These are phyloP conservation scores for Penicillium sp. DNA, from an alignment of 2,329 filamentous ascomycete genomes.

Conservation along the genomic window DNA sequence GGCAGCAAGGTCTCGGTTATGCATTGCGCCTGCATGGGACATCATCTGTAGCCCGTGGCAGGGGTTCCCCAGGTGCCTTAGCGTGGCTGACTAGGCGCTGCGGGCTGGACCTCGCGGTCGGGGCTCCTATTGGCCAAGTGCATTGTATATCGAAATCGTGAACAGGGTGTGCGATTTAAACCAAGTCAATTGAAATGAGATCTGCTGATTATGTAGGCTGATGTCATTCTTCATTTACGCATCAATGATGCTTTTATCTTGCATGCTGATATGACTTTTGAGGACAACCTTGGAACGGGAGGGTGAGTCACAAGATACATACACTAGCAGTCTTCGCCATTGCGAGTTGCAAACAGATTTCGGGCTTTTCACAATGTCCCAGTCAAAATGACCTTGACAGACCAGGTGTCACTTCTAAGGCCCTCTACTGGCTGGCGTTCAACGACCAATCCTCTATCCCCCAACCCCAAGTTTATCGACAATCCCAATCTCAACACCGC, in stretches of 20 bases:
- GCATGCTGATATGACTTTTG: neutral
- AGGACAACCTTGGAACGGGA: neutral
- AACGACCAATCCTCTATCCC: neutral
- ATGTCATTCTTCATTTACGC: neutral
- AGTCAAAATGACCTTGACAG: neutral
- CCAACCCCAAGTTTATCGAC: neutral
- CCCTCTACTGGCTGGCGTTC: neutral
- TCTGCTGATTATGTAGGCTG: neutral
- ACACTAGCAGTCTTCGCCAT: neutral
- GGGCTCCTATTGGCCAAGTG: neutral
- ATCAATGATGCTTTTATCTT: neutral
- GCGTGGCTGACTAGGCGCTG: neutral
- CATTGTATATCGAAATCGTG: neutral
- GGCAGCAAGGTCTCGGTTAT: constrained; percentile 4
- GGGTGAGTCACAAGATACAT: neutral
- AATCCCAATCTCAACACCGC: neutral
- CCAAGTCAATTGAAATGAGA: neutral
- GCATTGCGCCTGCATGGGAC: neutral
- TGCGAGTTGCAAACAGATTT: neutral
- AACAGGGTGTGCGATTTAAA: neutral
- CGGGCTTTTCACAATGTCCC: too few species aligned
- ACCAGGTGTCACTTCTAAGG: neutral
- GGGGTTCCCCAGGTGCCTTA: neutral
- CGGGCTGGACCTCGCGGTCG: neutral
- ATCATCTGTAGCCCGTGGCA: constrained; percentile 1